Conservation (phyloP, 2,329 filamentous ascomycete genomes). For the Cadophora sp. region DNA sequence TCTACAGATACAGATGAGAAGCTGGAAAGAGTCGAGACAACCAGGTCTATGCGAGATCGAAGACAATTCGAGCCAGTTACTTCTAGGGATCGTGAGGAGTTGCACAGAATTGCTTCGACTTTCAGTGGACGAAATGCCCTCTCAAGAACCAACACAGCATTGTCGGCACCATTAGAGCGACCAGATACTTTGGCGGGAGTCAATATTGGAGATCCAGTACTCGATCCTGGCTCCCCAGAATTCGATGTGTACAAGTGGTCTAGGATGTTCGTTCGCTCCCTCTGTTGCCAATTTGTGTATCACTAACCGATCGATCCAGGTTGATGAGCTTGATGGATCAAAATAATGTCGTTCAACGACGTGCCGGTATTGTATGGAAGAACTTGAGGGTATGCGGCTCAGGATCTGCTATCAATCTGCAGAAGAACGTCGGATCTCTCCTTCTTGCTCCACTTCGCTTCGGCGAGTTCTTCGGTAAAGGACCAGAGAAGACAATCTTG, state of each 20-base stretch:
- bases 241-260: slow-evolving; percentile 40
- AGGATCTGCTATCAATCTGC: slow-evolving; percentile 70
- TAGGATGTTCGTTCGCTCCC: slow-evolving; percentile 32
- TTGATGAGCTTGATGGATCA: slow-evolving; percentile 54
- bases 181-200: slow-evolving; percentile 47
- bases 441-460: slow-evolving; percentile 63
- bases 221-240: slow-evolving; percentile 57
- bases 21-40: slow-evolving; percentile 28
- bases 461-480: slow-evolving; percentile 60
- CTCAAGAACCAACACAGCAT: slow-evolving; percentile 26
- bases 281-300: neutral
- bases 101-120: slow-evolving; percentile 40
- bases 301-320: slow-evolving; percentile 24
- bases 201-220: slow-evolving; percentile 52
- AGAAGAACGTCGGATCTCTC: slow-evolving; percentile 68
- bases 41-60: slow-evolving; percentile 31
- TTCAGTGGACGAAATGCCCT: slow-evolving; percentile 31
- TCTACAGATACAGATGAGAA: slow-evolving; percentile 30
- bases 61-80: slow-evolving; percentile 38
- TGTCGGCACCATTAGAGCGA: slow-evolving; percentile 28
- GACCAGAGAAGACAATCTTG: slow-evolving; percentile 64
- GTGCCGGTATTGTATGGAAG: slow-evolving; percentile 68
- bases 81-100: slow-evolving; percentile 38
- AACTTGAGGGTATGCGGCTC: slow-evolving; percentile 72
- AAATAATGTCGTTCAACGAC: slow-evolving; percentile 60